A percentile compares a stretch with the other conserved stretches of the same genome.
phyloP scores from a whole-genome alignment of 2,329 filamentous ascomycete genomes.

The Ramularia collo-cygni region DNA sequence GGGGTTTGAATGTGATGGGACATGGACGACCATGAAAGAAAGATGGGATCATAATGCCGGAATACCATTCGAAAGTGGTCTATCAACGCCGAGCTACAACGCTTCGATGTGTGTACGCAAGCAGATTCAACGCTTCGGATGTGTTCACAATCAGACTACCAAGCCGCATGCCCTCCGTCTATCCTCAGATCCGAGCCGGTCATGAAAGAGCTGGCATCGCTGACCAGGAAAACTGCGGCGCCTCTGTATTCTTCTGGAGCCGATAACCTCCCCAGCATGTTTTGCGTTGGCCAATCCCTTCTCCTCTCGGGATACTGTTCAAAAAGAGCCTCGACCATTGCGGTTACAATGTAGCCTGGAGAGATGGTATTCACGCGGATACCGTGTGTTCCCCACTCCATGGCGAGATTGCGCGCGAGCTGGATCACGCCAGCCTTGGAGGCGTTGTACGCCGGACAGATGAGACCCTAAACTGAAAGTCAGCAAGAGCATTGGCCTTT shows the following conservation, averaged over 20 bases:
- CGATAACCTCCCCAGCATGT: slow-evolving; percentile 59
- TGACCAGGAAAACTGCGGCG: slow-evolving; percentile 34
- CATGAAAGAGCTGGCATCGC: slow-evolving; percentile 46
- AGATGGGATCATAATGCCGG: background rate
- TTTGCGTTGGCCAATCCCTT: slow-evolving; percentile 70
- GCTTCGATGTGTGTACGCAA: slow-evolving; percentile 1
- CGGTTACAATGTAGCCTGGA: slow-evolving; percentile 71
- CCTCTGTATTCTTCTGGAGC: slow-evolving; percentile 29
- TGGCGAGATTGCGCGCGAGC: slow-evolving; percentile 61
- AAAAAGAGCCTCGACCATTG: slow-evolving; percentile 79
- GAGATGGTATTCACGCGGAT: slow-evolving; percentile 78
- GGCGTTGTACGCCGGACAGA: slow-evolving; percentile 66
- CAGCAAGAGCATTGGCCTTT: background rate
- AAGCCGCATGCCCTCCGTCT: slow-evolving; percentile 49
- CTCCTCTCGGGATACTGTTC: slow-evolving; percentile 61
- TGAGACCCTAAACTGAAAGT: slow-evolving; percentile 47
- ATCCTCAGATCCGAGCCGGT: slow-evolving; percentile 49
- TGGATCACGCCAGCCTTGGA: slow-evolving; percentile 70
- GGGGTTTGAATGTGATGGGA: slow-evolving; percentile 1
- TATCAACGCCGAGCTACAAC: slow-evolving; percentile 4
- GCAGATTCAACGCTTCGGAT: background rate
- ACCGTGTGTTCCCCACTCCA: slow-evolving; percentile 64
- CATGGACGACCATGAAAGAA: slow-evolving; percentile 4
- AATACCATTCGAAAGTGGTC: background rate
- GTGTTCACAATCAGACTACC: slow-evolving; percentile 32